These are phyloP conservation scores for Fusarium domesticum DNA, from an alignment of 2,329 filamentous ascomycete genomes.

Conservation along the genomic window DNA sequence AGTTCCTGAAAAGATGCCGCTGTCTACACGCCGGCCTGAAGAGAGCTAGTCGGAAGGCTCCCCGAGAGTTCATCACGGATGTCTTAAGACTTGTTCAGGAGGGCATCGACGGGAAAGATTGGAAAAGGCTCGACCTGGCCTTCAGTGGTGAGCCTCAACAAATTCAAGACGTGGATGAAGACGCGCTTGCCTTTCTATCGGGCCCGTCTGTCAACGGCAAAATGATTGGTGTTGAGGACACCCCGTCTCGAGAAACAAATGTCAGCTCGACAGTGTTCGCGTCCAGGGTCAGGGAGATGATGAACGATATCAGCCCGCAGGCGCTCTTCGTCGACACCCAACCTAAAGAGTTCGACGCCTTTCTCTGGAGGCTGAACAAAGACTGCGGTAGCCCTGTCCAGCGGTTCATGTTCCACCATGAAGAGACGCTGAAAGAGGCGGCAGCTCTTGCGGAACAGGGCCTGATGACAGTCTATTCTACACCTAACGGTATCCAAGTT, in stretches of 20 bases:
- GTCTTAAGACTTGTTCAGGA: constrained; percentile 6
- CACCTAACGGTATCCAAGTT: not conserved
- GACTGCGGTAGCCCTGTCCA: constrained; percentile 18
- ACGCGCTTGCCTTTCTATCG: constrained; percentile 24
- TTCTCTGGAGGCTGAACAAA: constrained; percentile 26
- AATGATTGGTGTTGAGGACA: constrained; percentile 2
- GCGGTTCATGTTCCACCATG: constrained; percentile 21
- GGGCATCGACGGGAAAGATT: constrained; percentile 10
- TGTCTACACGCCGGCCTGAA: constrained; percentile 13
- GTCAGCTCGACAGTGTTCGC: constrained; percentile 18
- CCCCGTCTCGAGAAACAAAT: not conserved
- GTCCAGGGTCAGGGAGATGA: constrained; percentile 21
- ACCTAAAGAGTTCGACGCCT: constrained; percentile 17
- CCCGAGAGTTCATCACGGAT: constrained; percentile 17
- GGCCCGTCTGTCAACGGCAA: constrained; percentile 10
- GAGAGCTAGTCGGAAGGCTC: constrained; percentile 13
- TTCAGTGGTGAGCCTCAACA: constrained; percentile 11
- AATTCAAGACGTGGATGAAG: constrained; percentile 19
- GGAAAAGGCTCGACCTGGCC: not conserved
- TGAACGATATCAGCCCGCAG: constrained; percentile 18
- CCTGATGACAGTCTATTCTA: constrained; percentile 4
- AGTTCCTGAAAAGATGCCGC: constrained; percentile 12
- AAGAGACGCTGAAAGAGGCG: constrained; percentile 16
- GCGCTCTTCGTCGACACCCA: constrained; percentile 15
- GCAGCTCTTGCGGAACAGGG: constrained; percentile 4